Evolutionary conservation across 768 basidiomycete species (phyloP).

Genomic region (Hericium erinaceus): DNA sequence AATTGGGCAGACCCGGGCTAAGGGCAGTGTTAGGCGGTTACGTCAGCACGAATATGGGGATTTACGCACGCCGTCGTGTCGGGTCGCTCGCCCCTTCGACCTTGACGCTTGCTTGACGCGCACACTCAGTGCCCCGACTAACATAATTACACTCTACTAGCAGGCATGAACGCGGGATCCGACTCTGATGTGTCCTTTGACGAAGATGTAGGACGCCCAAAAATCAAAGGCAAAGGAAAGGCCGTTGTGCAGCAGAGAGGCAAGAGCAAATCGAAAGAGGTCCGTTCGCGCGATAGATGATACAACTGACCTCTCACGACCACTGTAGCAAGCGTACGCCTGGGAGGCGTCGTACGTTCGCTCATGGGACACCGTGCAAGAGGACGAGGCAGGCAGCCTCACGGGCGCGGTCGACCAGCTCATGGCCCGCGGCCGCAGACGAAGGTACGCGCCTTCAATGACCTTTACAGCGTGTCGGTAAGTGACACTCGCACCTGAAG

Average conservation of each 20-base stretch:
- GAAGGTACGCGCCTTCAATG: slow-evolving; percentile 48
- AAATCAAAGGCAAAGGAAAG: slow-evolving; percentile 19
- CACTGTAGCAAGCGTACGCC: slow-evolving; percentile 66
- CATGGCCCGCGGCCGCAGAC: slow-evolving; percentile 76
- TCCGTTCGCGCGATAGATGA: neutral
- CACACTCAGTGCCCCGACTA: neutral
- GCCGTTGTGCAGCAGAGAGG: slow-evolving; percentile 4
- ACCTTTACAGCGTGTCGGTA: neutral
- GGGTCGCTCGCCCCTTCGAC: too few species aligned
- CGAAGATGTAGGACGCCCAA: neutral
- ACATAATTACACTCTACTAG: neutral
- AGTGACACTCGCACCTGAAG: slow-evolving; percentile 25
- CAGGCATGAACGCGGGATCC: neutral
- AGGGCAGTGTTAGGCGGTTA: too few species aligned
- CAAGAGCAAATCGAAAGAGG: slow-evolving; percentile 24
- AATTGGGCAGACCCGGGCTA: too few species aligned
- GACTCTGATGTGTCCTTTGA: slow-evolving; percentile 1
- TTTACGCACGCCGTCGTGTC: too few species aligned
- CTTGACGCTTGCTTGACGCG: neutral
- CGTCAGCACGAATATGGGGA: too few species aligned
- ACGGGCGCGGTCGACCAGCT: slow-evolving; percentile 85
- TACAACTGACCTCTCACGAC: neutral
- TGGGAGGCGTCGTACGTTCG: slow-evolving; percentile 96
- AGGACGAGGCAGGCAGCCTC: slow-evolving; percentile 88
- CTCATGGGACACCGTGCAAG: slow-evolving; percentile 95